A percentile compares a stretch with the other conserved stretches of the same genome.
phyloP scores from a whole-genome alignment of 2,329 filamentous ascomycete species.

The Karstenula rhodostoma region DNA sequence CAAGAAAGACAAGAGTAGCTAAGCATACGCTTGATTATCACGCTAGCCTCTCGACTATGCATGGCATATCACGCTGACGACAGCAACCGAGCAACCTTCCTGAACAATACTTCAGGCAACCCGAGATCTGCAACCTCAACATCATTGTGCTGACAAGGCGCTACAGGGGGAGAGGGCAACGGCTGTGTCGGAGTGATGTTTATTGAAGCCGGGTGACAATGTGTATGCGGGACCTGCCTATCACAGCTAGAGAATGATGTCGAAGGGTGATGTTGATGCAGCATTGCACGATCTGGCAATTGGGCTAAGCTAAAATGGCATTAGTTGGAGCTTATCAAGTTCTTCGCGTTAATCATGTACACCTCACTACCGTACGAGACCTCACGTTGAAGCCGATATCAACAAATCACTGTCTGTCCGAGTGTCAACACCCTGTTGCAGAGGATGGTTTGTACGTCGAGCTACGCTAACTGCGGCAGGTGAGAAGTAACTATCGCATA shows the following conservation, averaged over 20 bases:
- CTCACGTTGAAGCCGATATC: background rate
- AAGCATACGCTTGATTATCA: constrained; percentile 1
- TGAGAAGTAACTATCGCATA: background rate
- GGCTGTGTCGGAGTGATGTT: background rate
- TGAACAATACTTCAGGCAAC: constrained; percentile 3
- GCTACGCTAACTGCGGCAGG: constrained; percentile 6
- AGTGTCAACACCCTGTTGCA: background rate
- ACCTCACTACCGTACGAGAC: background rate
- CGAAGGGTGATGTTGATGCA: background rate
- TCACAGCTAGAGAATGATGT: background rate
- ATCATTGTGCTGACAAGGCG: background rate
- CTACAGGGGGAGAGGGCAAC: background rate
- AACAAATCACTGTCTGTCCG: background rate
- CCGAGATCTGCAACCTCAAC: constrained; percentile 1
- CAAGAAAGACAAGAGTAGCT: constrained; percentile 1
- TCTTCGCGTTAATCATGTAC: background rate
- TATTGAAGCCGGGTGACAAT: background rate
- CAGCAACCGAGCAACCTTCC: background rate
- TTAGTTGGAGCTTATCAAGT: constrained; percentile 9
- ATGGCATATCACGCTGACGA: background rate
- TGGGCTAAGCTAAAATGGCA: background rate
- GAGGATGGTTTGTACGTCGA: background rate
- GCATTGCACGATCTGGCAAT: background rate
- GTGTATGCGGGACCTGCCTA: background rate
- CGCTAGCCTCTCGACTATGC: background rate